Conservation (phyloP, 495 filamentous ascomycete species). For the Xylaria nigripes region DNA sequence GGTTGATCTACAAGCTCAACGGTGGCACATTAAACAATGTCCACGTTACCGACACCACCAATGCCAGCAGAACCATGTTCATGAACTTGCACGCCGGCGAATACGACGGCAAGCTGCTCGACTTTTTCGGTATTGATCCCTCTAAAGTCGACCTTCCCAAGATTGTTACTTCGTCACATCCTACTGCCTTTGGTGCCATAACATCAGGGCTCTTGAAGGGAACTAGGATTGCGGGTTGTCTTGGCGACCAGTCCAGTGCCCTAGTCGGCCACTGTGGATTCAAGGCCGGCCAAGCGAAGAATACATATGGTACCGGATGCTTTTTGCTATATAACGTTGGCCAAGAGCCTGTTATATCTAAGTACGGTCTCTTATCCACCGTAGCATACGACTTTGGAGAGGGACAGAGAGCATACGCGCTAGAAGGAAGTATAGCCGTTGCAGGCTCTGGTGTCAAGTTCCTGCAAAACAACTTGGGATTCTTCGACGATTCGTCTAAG, state of each 20-base stretch:
- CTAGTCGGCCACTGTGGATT: constrained; percentile 91
- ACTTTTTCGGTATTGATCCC: constrained; percentile 74
- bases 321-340: constrained; percentile 95
- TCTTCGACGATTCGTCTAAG: constrained; percentile 67
- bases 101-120: constrained; percentile 73
- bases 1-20: constrained; percentile 86
- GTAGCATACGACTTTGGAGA: constrained; percentile 80
- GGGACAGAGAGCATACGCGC: constrained; percentile 69
- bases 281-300: constrained; percentile 79
- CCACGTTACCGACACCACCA: constrained; percentile 84
- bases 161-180: constrained; percentile 80
- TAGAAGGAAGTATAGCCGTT: constrained; percentile 89
- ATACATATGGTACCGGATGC: constrained; percentile 93
- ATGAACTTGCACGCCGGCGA: constrained; percentile 83
- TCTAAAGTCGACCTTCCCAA: constrained; percentile 71
- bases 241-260: constrained; percentile 89
- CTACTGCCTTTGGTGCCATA: constrained; percentile 64
- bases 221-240: constrained; percentile 72
- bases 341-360: constrained; percentile 80
- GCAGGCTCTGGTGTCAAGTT: constrained; percentile 88
- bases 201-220: constrained; percentile 61
- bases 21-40: constrained; percentile 58
- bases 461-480: constrained; percentile 80
- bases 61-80: constrained; percentile 94
- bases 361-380: constrained; percentile 79